Evolutionary conservation across 805 yeast species (phyloP), one percentile per base, ranked within the genome.

Genomic region (Candida ponderosae): DNA sequence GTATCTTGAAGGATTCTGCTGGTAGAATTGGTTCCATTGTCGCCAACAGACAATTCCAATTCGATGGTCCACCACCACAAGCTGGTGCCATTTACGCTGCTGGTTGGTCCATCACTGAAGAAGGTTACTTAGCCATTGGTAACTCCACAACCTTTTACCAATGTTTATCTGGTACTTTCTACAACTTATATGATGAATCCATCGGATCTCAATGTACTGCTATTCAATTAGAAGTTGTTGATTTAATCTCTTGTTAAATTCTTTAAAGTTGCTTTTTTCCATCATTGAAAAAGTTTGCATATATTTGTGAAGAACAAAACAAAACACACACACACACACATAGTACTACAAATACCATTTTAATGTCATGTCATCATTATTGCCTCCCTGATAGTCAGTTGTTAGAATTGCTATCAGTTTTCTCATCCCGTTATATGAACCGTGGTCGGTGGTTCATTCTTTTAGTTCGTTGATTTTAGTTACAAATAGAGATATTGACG

Each of bases 51-150:
- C 87, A 79, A 65, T 79, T 79, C 72, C 87, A 79, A 64, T 79
- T 79, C 53, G 87, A 79, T 58, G 86, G 86, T 53, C 83, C 85
- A 40, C 80, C 82, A 62, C 85, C 86, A 47, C 87, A 79, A 67
- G 82, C 79, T 21, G 81, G 81, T 57, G 69, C 81, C 38, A 67
- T 75, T 50, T 73, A 70, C 52, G 80, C 82, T 47, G 74, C 72
- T 36, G 81, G 81, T 43, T 76, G 82, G 82, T 53, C 64, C 29
- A 52, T 61, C 38, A 54, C 63, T 40, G 74, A 70, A 43, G 76
- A 68, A 17, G 72, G 71, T 57, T 53, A 60, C 57, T 69, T 79
- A 50, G 82, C 82, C 20, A 59, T 79, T 41, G 85, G 84, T 59
- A 60, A 63, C 48, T 53, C 58, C 32, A 73, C 73, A 39, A 63